A percentile compares a stretch with the other conserved stretches of the same genome.
Conservation (phyloP, 441 rosid genomes). For the Croton setiger region DNA sequence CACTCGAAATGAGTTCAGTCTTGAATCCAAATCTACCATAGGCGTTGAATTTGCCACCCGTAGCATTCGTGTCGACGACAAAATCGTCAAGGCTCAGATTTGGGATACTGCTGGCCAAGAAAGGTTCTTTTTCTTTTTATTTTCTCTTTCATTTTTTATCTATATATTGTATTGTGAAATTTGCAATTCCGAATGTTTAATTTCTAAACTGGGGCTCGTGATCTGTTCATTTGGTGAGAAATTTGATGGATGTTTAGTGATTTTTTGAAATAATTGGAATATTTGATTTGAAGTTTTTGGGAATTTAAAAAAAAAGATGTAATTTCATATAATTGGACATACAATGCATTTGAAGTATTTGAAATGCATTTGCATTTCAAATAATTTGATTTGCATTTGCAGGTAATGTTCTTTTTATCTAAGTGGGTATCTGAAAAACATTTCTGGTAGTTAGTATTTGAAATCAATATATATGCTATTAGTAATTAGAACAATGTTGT, state of each 20-base stretch:
- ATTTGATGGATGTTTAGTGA: background rate
- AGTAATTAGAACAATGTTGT: no score
- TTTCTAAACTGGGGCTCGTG: background rate
- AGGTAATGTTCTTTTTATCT: background rate
- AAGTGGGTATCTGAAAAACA: background rate
- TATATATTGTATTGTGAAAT: background rate
- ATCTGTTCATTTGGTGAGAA: background rate
- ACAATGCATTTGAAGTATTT: no score
- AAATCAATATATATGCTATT: background rate
- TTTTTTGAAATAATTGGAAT: background rate
- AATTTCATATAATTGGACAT: background rate
- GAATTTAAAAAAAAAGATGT: background rate
- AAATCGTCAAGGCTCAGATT: slow-evolving; percentile 73
- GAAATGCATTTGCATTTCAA: no score
- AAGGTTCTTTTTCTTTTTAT: slow-evolving; percentile 29
- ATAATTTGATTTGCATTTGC: no score
- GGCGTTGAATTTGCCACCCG: slow-evolving; percentile 80
- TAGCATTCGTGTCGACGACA: slow-evolving; percentile 62
- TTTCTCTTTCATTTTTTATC: background rate
- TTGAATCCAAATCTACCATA: slow-evolving; percentile 73
- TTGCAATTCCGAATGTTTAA: background rate
- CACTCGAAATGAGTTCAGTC: slow-evolving; percentile 65
- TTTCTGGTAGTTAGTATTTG: background rate
- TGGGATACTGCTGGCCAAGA: slow-evolving; percentile 83
- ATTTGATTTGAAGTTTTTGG: background rate